Evolutionary conservation across 2,329 filamentous ascomycete species (phyloP).

Genomic region (Epichloe coenophiala): DNA sequence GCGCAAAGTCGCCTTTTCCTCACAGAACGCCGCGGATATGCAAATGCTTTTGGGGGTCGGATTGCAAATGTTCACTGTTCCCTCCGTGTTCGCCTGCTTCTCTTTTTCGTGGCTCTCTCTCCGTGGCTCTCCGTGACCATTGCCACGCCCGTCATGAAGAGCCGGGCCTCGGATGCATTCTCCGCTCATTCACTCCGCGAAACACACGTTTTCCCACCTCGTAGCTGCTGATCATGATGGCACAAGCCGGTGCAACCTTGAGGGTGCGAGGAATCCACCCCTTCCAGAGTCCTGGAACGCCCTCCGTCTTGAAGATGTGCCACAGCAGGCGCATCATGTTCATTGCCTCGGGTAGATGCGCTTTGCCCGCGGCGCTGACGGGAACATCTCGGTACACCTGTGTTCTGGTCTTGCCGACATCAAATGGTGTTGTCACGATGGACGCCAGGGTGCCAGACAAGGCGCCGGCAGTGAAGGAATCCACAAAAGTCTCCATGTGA

Average conservation of each 20-base stretch:
- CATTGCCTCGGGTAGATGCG: slow-evolving; percentile 53
- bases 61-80: background rate
- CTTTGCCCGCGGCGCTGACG: slow-evolving; percentile 19
- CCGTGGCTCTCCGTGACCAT: no score
- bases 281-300: slow-evolving; percentile 66
- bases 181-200: slow-evolving; percentile 52
- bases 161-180: slow-evolving; percentile 5
- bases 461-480: slow-evolving; percentile 82
- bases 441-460: slow-evolving; percentile 74
- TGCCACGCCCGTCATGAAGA: background rate
- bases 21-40: background rate
- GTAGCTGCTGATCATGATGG: slow-evolving; percentile 98
- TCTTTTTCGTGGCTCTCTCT: background rate
- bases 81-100: background rate
- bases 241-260: slow-evolving; percentile 91
- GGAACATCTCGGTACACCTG: slow-evolving; percentile 59
- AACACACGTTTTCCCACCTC: slow-evolving; percentile 90
- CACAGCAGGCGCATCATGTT: slow-evolving; percentile 73
- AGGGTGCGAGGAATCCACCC: slow-evolving; percentile 86
- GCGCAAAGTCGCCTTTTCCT: background rate
- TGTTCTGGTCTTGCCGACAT: slow-evolving; percentile 91
- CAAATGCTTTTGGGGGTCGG: background rate
- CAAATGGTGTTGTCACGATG: slow-evolving; percentile 84
- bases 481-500: slow-evolving; percentile 64
- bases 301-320: slow-evolving; percentile 84